phyloP scores from a whole-genome alignment of 768 basidiomycete genomes.

The Chalciporus piperatus region DNA sequence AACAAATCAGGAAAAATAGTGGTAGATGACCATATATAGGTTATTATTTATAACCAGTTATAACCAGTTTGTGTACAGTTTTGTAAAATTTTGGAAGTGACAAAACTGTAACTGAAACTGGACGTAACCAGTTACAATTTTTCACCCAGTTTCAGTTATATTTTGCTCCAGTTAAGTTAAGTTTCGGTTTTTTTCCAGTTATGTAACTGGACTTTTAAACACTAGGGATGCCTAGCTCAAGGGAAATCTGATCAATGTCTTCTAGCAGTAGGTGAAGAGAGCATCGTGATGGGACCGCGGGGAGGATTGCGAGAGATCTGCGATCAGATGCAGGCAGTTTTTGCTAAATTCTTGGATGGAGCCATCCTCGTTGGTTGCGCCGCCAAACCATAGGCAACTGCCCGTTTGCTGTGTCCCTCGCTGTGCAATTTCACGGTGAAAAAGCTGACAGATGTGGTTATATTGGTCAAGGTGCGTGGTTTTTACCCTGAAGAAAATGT shows the following conservation, averaged over 20 bases:
- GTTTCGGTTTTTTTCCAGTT: no score
- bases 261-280: not conserved
- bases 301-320: not conserved
- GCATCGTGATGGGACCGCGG: not conserved
- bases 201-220: no score
- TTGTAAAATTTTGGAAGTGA: no score
- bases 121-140: no score
- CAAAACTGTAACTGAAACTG: no score
- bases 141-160: no score
- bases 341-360: not conserved
- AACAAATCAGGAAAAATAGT: no score
- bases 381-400: not conserved
- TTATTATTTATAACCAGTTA: no score
- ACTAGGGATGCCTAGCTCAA: slow-evolving; percentile 2
- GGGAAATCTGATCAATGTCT: slow-evolving; percentile 4
- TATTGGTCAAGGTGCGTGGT: not conserved
- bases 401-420: not conserved
- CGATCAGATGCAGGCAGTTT: not conserved
- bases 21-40: no score
- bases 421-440: slow-evolving; percentile 8
- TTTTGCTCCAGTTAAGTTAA: no score
- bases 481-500: not conserved
- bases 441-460: not conserved
- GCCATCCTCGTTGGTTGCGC: not conserved
- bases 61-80: no score